A percentile compares a stretch with the other conserved stretches of the same genome.
Evolutionary conservation across 441 rosid species (phyloP).

Genomic region (Jatropha multifida): DNA sequence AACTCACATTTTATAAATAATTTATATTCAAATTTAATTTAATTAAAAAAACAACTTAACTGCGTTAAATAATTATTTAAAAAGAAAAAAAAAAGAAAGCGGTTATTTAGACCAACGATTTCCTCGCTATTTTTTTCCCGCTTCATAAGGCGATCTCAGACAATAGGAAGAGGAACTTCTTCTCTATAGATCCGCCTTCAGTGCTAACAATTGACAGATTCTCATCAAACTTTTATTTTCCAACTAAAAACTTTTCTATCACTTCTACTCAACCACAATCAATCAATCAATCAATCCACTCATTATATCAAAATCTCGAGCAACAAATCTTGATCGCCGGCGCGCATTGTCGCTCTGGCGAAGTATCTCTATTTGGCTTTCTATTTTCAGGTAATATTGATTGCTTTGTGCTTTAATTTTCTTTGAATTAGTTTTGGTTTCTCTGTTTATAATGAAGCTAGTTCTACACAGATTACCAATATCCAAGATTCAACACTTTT

Average conservation of each 20-base stretch:
- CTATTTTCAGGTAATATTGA: not conserved
- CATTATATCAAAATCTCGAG: not conserved
- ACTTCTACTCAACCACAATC: not conserved
- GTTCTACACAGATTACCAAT: not conserved
- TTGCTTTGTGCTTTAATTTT: not conserved
- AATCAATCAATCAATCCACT: not conserved
- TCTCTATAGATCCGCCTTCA: constrained; percentile 20
- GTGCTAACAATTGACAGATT: constrained; percentile 10
- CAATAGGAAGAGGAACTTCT: not conserved
- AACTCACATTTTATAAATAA: no score
- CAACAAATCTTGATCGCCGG: not conserved
- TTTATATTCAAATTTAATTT: no score
- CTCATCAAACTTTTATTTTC: not conserved
- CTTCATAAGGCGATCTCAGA: constrained; percentile 30
- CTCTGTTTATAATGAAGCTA: not conserved
- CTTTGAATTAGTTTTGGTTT: not conserved
- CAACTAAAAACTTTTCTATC: no score
- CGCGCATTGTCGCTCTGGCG: constrained; percentile 11
- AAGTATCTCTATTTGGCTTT: not conserved
- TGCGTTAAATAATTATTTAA: not conserved
- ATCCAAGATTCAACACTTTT: no score
- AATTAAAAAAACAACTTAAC: no score
- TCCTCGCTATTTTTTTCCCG: constrained; percentile 29
- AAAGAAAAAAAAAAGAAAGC: not conserved
- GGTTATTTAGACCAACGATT: constrained; percentile 25